Evolutionary conservation across 2,329 filamentous ascomycete species (phyloP).

Genomic region (Knufia petricola): DNA sequence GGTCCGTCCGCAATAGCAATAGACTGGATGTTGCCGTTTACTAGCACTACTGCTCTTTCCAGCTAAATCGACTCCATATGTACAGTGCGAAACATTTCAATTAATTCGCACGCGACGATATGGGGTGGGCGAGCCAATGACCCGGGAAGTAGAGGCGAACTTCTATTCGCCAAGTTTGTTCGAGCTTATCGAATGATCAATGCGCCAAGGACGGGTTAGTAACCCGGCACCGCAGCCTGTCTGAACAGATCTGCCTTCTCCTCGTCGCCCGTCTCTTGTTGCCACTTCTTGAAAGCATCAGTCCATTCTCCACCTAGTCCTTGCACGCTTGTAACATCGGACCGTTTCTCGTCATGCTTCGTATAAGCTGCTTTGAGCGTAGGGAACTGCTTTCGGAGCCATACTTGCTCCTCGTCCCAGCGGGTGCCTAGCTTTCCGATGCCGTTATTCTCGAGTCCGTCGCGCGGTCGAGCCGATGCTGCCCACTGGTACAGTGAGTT

Average conservation of each 20-base stretch:
- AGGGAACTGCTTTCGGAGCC: slow-evolving; percentile 59
- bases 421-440: slow-evolving; percentile 57
- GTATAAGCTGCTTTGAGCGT: slow-evolving; percentile 66
- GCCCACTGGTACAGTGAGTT: slow-evolving; percentile 38
- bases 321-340: slow-evolving; percentile 51
- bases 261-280: not conserved
- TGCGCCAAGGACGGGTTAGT: too few species aligned
- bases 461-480: slow-evolving; percentile 26
- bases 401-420: slow-evolving; percentile 63
- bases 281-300: slow-evolving; percentile 12
- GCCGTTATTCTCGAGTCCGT: slow-evolving; percentile 34
- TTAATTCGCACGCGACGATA: too few species aligned
- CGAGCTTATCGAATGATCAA: too few species aligned
- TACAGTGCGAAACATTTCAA: too few species aligned
- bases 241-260: slow-evolving; percentile 9
- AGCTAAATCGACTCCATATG: too few species aligned
- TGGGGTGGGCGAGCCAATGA: too few species aligned
- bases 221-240: slow-evolving; percentile 11
- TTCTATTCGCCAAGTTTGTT: too few species aligned
- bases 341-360: slow-evolving; percentile 48
- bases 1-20: too few species aligned
- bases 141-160: too few species aligned
- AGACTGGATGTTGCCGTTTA: too few species aligned
- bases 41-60: too few species aligned
- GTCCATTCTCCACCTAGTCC: slow-evolving; percentile 53